Evolutionary conservation across 306 rosid species (phyloP).

Genomic region (Trichosanthes cucumerina): DNA sequence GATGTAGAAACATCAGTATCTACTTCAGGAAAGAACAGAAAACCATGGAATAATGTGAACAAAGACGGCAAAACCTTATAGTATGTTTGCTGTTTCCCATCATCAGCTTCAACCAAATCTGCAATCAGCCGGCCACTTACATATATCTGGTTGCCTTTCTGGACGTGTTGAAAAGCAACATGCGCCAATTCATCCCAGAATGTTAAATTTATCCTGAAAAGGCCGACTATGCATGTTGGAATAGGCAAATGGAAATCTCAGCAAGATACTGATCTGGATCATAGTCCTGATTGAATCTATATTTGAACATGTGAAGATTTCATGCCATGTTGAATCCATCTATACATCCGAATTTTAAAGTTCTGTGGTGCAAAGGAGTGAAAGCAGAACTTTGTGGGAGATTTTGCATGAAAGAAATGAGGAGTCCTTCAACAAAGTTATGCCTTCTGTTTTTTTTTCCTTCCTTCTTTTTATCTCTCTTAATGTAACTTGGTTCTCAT

Average conservation of each 20-base stretch:
- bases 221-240: not conserved
- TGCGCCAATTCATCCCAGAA: constrained; percentile 91
- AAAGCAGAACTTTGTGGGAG: not conserved
- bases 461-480: not conserved
- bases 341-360: not conserved
- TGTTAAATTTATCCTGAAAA: constrained; percentile 53
- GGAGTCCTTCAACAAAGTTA: not conserved
- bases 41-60: not conserved
- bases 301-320: not conserved
- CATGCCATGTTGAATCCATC: not conserved
- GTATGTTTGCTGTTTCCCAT: constrained; percentile 71
- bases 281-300: not conserved
- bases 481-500: not conserved
- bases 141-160: constrained; percentile 61
- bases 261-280: not conserved
- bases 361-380: not conserved
- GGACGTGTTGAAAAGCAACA: constrained; percentile 64
- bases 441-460: too few relatives aligned
- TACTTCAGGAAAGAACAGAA: not conserved
- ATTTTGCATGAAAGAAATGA: not conserved
- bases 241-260: not conserved
- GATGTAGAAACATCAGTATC: constrained; percentile 8
- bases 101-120: constrained; percentile 57
- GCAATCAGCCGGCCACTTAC: constrained; percentile 70
- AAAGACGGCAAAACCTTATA: constrained; percentile 48